phyloP scores from a whole-genome alignment of 768 basidiomycete genomes.

The Multifurca ochricompacta region DNA sequence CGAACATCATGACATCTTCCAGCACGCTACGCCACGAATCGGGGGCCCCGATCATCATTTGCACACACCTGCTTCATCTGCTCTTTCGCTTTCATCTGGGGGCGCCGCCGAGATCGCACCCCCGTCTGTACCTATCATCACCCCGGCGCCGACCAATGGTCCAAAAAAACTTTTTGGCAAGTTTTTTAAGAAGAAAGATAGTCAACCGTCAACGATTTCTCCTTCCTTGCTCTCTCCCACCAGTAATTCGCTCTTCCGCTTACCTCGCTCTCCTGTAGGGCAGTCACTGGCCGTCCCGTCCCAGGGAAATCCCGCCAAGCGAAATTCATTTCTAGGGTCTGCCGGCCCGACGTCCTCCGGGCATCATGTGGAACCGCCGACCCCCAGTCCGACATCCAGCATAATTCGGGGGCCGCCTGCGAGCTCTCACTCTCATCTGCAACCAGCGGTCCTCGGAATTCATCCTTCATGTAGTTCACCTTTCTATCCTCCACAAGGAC shows the following conservation, averaged over 20 bases:
- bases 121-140: constrained; percentile 22
- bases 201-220: constrained; percentile 16
- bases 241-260: constrained; percentile 3
- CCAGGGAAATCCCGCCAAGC: constrained; percentile 18
- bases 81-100: constrained; percentile 17
- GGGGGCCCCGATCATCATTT: constrained; percentile 7
- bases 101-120: constrained; percentile 9
- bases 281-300: constrained; percentile 5
- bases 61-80: constrained; percentile 19
- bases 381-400: background rate
- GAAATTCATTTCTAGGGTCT: constrained; percentile 17
- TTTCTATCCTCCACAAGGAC: constrained; percentile 29
- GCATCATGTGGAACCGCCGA: constrained; percentile 8
- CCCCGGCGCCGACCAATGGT: constrained; percentile 31
- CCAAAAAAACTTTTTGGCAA: constrained; percentile 58
- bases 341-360: constrained; percentile 4
- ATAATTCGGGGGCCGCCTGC: too few relatives aligned
- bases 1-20: constrained; percentile 2
- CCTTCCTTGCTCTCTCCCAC: constrained; percentile 6
- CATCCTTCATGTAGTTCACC: constrained; percentile 56
- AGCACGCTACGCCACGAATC: background rate
- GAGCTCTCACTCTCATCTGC: constrained; percentile 22
- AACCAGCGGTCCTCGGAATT: constrained; percentile 55
- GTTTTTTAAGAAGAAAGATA: constrained; percentile 56
- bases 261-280: constrained; percentile 3